phyloP scores from a whole-genome alignment of 2,329 filamentous ascomycete species.

The Lecanoromycetidae sp. region DNA sequence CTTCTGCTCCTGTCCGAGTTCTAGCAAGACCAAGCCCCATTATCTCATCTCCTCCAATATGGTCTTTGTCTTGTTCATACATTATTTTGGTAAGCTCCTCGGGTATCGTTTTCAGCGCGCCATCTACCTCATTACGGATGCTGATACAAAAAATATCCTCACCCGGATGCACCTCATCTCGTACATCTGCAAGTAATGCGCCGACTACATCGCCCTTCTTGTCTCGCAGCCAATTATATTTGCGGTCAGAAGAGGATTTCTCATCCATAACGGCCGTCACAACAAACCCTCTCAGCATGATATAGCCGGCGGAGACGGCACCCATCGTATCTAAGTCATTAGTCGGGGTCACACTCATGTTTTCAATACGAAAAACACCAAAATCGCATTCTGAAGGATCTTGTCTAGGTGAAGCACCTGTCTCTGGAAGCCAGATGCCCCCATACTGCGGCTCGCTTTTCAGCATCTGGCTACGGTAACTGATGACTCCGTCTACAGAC shows the following conservation, averaged over 20 bases:
- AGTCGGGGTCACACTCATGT: background rate
- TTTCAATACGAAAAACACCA: background rate
- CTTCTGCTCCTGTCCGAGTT: background rate
- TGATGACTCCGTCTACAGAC: background rate
- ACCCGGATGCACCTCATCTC: background rate
- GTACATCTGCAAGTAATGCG: background rate
- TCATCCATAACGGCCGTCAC: background rate
- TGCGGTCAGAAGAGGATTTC: background rate
- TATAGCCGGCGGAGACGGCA: background rate
- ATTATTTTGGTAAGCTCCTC: too few species aligned
- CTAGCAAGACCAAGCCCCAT: background rate
- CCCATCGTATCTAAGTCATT: background rate
- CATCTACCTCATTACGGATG: background rate
- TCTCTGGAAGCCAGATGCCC: too few species aligned
- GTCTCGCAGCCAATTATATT: background rate
- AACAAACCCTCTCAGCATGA: background rate
- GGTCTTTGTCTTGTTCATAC: too few species aligned
- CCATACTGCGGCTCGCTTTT: too few species aligned
- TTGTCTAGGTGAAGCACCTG: too few species aligned
- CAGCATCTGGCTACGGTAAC: background rate
- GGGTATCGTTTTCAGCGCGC: too few species aligned
- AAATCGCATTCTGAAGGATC: background rate
- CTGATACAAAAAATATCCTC: background rate
- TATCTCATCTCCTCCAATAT: too few species aligned
- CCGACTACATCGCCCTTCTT: background rate